These are phyloP conservation scores for Kurtzmaniella quercitrusa DNA, from an alignment of 1,139 yeast species.

Conservation along the genomic window DNA sequence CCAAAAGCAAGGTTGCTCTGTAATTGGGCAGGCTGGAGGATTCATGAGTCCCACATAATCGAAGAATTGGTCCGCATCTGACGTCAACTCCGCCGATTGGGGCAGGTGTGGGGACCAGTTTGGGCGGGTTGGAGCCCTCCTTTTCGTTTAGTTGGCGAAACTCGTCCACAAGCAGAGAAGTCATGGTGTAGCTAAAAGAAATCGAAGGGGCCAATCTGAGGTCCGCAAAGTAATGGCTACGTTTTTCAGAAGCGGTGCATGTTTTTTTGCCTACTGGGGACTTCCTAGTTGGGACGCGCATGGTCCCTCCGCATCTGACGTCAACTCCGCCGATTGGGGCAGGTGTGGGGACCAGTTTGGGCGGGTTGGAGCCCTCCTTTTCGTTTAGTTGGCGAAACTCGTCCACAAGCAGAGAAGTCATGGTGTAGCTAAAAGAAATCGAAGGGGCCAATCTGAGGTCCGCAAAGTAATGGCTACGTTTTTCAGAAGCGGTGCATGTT, in stretches of 20 bases:
- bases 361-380: conserved; percentile 10
- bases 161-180: conserved; percentile 4
- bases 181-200: background rate
- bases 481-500: background rate
- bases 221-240: background rate
- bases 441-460: background rate
- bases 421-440: background rate
- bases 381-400: conserved; percentile 5
- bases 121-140: conserved; percentile 14
- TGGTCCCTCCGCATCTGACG: conserved; percentile 61
- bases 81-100: conserved; percentile 39
- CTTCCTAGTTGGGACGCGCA: background rate
- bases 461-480: background rate
- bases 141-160: conserved; percentile 5
- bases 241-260: background rate
- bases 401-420: conserved; percentile 4
- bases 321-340: conserved; percentile 33
- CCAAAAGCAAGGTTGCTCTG: conserved; percentile 63
- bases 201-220: background rate
- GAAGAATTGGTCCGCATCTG: conserved; percentile 73
- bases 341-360: conserved; percentile 23
- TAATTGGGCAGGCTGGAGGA: conserved; percentile 40
- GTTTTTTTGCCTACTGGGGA: background rate
- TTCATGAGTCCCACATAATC: conserved; percentile 59
- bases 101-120: conserved; percentile 21